Conservation (phyloP, 2,329 filamentous ascomycete genomes). For the Phialophora tarda region DNA sequence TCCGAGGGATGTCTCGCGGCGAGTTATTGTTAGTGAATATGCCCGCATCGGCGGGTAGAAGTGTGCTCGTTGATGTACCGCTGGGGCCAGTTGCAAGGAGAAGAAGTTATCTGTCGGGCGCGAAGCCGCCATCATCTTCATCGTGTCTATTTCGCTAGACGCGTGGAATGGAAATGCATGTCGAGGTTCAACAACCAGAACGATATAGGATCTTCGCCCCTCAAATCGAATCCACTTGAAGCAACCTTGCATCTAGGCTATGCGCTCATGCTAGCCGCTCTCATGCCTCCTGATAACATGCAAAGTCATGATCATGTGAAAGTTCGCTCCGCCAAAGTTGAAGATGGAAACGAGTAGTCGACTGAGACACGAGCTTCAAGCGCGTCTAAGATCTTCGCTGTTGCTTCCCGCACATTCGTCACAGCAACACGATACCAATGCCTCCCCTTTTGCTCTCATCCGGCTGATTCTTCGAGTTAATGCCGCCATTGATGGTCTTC, state of each 20-base stretch:
- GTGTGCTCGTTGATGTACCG: not conserved
- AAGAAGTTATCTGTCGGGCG: not conserved
- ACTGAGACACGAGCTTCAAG: not conserved
- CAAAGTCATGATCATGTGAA: not conserved
- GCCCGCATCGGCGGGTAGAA: not conserved
- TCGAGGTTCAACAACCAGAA: not conserved
- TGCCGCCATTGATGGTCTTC: slow-evolving; percentile 80
- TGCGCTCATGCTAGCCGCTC: not conserved
- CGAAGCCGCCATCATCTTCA: not conserved
- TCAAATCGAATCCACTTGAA: not conserved
- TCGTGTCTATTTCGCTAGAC: not conserved
- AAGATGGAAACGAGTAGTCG: not conserved
- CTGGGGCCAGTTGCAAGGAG: not conserved
- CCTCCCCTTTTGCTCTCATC: slow-evolving; percentile 82
- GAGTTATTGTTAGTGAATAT: not conserved
- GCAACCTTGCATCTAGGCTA: not conserved
- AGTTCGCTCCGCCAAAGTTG: not conserved
- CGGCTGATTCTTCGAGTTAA: slow-evolving; percentile 77
- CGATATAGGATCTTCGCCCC: not conserved
- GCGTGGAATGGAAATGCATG: not conserved
- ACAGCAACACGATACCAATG: slow-evolving; percentile 86
- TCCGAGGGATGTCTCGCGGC: not conserved
- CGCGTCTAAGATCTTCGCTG: not conserved
- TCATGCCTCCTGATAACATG: not conserved
- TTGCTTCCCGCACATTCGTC: slow-evolving; percentile 35